These are phyloP conservation scores for Taphrina flavorubra DNA, from an alignment of 1,139 yeast genomes.

Conservation along the genomic window DNA sequence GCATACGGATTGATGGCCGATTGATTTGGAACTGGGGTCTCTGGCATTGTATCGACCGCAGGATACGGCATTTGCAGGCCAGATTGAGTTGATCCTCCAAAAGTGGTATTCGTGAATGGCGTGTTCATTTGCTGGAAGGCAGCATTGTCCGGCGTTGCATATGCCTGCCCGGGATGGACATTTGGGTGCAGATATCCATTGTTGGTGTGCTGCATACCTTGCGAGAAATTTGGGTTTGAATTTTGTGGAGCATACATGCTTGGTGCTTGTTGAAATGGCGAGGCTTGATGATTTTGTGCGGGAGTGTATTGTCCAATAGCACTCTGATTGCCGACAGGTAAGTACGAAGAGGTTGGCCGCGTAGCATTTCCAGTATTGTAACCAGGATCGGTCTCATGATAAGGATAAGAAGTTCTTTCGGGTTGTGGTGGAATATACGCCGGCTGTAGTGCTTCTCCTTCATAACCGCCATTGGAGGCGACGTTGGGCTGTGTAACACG, in stretches of 20 bases:
- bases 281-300: neutral
- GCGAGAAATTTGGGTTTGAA: neutral
- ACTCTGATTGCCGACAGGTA: neutral
- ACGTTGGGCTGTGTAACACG: neutral
- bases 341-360: neutral
- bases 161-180: neutral
- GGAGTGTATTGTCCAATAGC: neutral
- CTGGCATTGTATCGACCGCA: slow-evolving; percentile 1
- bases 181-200: neutral
- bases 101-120: neutral
- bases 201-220: neutral
- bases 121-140: neutral
- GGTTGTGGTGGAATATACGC: neutral
- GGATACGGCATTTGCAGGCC: neutral
- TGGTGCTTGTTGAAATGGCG: slow-evolving; percentile 8
- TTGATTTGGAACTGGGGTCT: neutral
- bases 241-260: slow-evolving; percentile 2
- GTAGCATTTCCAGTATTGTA: neutral
- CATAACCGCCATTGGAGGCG: slow-evolving; percentile 18
- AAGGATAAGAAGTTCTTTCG: slow-evolving; percentile 13
- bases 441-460: neutral
- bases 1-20: neutral
- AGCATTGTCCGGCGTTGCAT: neutral
- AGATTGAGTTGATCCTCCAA: neutral
- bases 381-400: slow-evolving; percentile 8